phyloP scores from a whole-genome alignment of 345 rosid species.

The thale cress (Arabidopsis thaliana) region DNA sequence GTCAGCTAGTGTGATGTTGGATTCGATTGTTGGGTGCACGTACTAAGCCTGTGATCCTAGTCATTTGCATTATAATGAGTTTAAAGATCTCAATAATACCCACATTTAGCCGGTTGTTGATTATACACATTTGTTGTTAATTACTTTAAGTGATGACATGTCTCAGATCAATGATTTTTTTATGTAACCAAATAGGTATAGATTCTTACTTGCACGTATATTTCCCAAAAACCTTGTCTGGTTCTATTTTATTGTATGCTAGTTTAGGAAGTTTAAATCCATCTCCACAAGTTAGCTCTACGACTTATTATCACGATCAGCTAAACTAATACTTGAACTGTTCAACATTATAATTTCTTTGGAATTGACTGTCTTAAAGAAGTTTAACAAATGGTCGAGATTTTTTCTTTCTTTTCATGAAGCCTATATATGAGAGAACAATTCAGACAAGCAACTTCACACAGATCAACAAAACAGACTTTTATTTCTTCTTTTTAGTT shows the following conservation, averaged over 20 bases:
- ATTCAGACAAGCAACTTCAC: conserved; percentile 4
- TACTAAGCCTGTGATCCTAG: neutral
- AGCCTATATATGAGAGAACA: conserved; percentile 9
- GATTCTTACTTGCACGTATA: conserved; percentile 39
- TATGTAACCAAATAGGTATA: conserved; percentile 8
- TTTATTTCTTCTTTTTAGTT: neutral
- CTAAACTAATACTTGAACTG: conserved; percentile 10
- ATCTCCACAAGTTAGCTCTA: conserved; percentile 25
- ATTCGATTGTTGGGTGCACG: conserved; percentile 41
- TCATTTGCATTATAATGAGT: conserved; percentile 20
- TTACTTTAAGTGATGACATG: conserved; percentile 23
- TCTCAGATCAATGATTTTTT: neutral
- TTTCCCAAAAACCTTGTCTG: conserved; percentile 18
- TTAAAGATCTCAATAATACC: conserved; percentile 22
- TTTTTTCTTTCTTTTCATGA: neutral
- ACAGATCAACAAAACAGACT: conserved; percentile 12
- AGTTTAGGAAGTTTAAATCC: conserved; percentile 21
- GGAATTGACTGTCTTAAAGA: neutral
- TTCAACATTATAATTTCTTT: conserved; percentile 28
- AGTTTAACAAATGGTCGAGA: neutral
- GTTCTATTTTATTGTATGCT: conserved; percentile 21
- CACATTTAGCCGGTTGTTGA: conserved; percentile 30
- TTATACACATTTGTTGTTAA: conserved; percentile 15
- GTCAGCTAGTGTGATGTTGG: neutral
- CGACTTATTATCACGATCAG: conserved; percentile 39